A percentile compares a stretch with the other conserved stretches of the same genome.
phyloP scores from a whole-genome alignment of 2,329 filamentous ascomycete genomes.

The Moelleriella libera region DNA sequence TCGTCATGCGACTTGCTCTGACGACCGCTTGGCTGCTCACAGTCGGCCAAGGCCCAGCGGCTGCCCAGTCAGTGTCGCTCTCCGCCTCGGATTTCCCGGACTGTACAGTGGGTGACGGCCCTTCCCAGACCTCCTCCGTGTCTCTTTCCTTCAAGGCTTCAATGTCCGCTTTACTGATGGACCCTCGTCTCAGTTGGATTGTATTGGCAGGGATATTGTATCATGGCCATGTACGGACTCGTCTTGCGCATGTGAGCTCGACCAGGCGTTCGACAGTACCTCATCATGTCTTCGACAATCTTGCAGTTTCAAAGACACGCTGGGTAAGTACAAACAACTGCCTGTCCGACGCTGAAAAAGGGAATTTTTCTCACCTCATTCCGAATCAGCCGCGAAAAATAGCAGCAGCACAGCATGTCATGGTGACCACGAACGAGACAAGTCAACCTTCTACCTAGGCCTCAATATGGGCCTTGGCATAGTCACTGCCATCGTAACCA shows the following conservation, averaged over 20 bases:
- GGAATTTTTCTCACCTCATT: background rate
- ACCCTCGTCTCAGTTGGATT: background rate
- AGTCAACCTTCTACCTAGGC: background rate
- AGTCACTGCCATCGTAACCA: slow-evolving; percentile 19
- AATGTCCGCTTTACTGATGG: background rate
- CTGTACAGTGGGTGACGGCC: slow-evolving; percentile 1
- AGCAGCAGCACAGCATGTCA: slow-evolving; percentile 1
- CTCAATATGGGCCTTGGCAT: slow-evolving; percentile 7
- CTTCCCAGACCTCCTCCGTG: background rate
- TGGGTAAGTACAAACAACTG: background rate
- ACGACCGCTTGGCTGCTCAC: background rate
- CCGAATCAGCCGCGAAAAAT: background rate
- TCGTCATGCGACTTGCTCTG: background rate
- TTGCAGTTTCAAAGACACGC: background rate
- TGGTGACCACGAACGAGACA: background rate
- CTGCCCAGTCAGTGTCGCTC: background rate
- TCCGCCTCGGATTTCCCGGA: background rate
- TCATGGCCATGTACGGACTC: background rate
- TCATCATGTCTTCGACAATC: background rate
- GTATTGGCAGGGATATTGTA: background rate
- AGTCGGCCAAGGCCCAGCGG: background rate
- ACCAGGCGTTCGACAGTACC: slow-evolving; percentile 1
- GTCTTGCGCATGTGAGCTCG: slow-evolving; percentile 1
- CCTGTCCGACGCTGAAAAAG: background rate
- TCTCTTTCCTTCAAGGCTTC: background rate